These are phyloP conservation scores for Pseudonectria foliicola DNA, from an alignment of 2,329 filamentous ascomycete genomes.

Conservation along the genomic window DNA sequence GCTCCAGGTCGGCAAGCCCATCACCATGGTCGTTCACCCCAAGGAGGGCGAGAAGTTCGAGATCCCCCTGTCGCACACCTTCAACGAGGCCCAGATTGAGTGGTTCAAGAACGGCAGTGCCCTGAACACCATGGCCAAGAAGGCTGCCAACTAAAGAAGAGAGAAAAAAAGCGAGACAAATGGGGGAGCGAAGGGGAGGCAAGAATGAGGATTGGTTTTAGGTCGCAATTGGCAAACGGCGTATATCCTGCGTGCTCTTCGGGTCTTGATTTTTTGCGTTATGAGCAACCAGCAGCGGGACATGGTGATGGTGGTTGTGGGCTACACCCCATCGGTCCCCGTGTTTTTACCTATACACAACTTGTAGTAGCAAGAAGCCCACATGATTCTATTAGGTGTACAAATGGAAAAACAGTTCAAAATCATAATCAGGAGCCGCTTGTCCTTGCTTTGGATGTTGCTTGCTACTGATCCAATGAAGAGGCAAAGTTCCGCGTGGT, in stretches of 20 bases:
- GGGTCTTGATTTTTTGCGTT: conserved; percentile 9
- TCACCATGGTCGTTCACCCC: conserved; percentile 88
- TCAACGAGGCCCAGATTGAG: conserved; percentile 95
- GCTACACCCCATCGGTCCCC: conserved; percentile 11
- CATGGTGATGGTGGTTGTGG: conserved; percentile 10
- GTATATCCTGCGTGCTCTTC: conserved; percentile 21
- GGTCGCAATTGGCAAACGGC: conserved; percentile 13
- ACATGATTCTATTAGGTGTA: conserved; percentile 22
- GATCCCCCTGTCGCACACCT: conserved; percentile 83
- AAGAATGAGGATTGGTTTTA: conserved; percentile 18
- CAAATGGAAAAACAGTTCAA: conserved; percentile 21
- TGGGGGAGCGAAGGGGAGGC: conserved; percentile 5
- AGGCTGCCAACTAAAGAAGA: conserved; percentile 39
- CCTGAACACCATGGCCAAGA: conserved; percentile 98
- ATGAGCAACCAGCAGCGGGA: conserved; percentile 20
- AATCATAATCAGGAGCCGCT: conserved; percentile 1
- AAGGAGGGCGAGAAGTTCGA: conserved; percentile 78
- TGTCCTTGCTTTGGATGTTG: no score
- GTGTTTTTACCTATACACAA: conserved; percentile 17
- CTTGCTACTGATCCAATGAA: no score
- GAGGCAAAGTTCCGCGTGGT: no score
- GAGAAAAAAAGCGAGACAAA: conserved; percentile 7
- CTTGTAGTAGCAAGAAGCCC: conserved; percentile 15
- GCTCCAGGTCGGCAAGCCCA: conserved; percentile 83
- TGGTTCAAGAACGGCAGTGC: conserved; percentile 99